Percentiles rank a stretch among this genome's conserved stretches.
Conservation (phyloP, 1,284 basidiomycete genomes). For the Cryptococcus depauperatus region DNA sequence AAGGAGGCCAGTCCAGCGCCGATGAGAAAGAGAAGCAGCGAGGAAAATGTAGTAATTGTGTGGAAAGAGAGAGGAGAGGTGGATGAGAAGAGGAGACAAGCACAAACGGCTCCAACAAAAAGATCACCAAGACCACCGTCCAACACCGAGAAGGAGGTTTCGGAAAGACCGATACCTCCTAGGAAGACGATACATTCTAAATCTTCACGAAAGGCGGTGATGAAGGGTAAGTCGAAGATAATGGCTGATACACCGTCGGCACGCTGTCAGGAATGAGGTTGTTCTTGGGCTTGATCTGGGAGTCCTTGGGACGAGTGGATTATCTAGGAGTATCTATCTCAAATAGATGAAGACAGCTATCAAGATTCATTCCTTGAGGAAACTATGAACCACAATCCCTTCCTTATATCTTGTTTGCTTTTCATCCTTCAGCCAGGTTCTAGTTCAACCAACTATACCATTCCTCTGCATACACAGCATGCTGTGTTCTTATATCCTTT, state of each 20-base stretch:
- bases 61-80: conserved; percentile 49
- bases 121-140: conserved; percentile 60
- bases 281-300: too few relatives aligned
- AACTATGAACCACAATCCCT: too few relatives aligned
- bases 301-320: too few relatives aligned
- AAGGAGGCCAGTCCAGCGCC: conserved; percentile 77
- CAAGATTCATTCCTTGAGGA: too few relatives aligned
- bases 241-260: conserved; percentile 43
- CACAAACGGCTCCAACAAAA: conserved; percentile 54
- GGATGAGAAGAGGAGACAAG: conserved; percentile 28
- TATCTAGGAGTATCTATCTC: too few relatives aligned
- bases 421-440: too few relatives aligned
- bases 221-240: conserved; percentile 71
- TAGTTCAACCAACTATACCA: too few relatives aligned
- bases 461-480: too few relatives aligned
- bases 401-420: too few relatives aligned
- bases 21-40: conserved; percentile 74
- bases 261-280: too few relatives aligned
- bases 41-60: conserved; percentile 72
- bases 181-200: conserved; percentile 85
- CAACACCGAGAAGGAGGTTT: conserved; percentile 15
- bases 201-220: conserved; percentile 84
- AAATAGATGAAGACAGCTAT: too few relatives aligned
- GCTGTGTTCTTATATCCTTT: too few relatives aligned
- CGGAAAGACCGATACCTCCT: conserved; percentile 54